Conservation (phyloP, 2,329 filamentous ascomycete genomes). For the Hymenoscyphus linearis region DNA sequence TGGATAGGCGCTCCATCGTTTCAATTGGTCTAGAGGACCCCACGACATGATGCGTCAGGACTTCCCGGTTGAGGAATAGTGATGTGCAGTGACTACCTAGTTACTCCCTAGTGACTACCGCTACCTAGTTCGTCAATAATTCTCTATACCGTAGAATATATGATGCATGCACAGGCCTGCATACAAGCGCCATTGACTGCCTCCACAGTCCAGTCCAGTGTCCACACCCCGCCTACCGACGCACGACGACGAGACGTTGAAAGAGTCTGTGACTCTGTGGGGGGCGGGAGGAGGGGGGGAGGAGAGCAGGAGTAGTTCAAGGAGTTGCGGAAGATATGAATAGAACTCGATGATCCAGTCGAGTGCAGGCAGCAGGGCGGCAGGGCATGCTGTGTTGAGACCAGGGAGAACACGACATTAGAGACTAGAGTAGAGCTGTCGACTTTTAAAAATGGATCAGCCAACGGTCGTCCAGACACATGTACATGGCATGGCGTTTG, state of each 20-base stretch:
- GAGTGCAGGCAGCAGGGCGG: too few species aligned
- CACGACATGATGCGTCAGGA: conserved; percentile 6
- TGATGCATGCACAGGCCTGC: background rate
- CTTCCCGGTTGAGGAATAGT: background rate
- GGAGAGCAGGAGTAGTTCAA: background rate
- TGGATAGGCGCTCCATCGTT: background rate
- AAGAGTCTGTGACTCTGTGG: background rate
- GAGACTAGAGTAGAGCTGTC: too few species aligned
- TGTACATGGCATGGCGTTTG: too few species aligned
- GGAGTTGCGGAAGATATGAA: background rate
- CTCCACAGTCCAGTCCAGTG: too few species aligned
- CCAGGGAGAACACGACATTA: too few species aligned
- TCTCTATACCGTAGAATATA: too few species aligned
- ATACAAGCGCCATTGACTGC: background rate
- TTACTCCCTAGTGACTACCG: too few species aligned
- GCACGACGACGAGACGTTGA: background rate
- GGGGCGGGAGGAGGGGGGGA: background rate
- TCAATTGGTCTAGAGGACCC: conserved; percentile 3
- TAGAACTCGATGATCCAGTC: background rate
- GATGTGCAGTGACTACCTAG: background rate
- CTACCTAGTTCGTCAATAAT: too few species aligned
- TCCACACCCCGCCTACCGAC: background rate
- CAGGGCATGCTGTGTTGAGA: background rate
- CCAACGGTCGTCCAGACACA: too few species aligned
- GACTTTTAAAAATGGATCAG: too few species aligned